Percentiles rank a stretch among this genome's conserved stretches.
phyloP scores from a whole-genome alignment of 2,329 filamentous ascomycete species.

The Aspergillus intermedius region DNA sequence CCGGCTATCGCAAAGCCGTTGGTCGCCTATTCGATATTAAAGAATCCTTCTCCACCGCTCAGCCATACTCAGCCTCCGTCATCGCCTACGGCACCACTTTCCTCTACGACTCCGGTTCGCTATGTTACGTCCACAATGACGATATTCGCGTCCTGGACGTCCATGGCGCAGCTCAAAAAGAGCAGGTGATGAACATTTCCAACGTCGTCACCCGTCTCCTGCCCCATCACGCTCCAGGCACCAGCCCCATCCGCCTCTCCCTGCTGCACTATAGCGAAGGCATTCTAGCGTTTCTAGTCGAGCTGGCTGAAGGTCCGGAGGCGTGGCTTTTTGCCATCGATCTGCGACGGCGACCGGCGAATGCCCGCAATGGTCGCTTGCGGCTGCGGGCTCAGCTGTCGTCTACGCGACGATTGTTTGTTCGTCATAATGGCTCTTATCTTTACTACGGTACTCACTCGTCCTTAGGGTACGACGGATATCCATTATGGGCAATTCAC shows the following conservation, averaged over 20 bases:
- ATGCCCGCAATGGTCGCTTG: constrained; percentile 27
- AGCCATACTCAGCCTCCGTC: constrained; percentile 56
- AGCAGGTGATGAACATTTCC: constrained; percentile 53
- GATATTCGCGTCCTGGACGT: constrained; percentile 56
- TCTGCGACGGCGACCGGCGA: constrained; percentile 19
- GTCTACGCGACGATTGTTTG: constrained; percentile 55
- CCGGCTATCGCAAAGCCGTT: constrained; percentile 49
- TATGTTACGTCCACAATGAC: constrained; percentile 56
- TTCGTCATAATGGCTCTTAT: constrained; percentile 56
- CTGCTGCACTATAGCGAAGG: constrained; percentile 53
- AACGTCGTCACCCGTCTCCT: constrained; percentile 31
- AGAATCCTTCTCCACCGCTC: constrained; percentile 53
- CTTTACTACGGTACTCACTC: constrained; percentile 63
- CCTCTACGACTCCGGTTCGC: constrained; percentile 55
- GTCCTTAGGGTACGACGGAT: constrained; percentile 46
- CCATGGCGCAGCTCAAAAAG: constrained; percentile 42
- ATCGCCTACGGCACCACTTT: constrained; percentile 57
- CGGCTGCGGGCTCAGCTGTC: constrained; percentile 39
- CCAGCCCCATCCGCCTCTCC: constrained; percentile 43
- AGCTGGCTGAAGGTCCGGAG: constrained; percentile 34
- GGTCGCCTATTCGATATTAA: constrained; percentile 56
- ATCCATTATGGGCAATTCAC: constrained; percentile 57
- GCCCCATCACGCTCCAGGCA: constrained; percentile 27
- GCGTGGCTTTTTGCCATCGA: constrained; percentile 52
- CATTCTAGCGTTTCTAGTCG: constrained; percentile 54